A percentile compares a stretch with the other conserved stretches of the same genome.
Conservation (phyloP, 169 alveolate species). For the Blepharisma undulans region DNA sequence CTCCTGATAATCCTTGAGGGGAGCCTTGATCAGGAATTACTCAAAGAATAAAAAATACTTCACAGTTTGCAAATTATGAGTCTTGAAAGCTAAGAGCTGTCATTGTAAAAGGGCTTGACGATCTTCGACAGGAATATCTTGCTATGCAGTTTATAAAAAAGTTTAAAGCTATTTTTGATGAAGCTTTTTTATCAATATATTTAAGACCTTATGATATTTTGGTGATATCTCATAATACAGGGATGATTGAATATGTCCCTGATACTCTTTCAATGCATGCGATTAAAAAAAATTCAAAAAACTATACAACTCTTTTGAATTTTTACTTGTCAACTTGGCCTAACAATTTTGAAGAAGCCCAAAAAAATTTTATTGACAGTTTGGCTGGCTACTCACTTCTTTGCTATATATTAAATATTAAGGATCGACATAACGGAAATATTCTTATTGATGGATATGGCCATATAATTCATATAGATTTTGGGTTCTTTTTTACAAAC, state of each 20-base stretch:
- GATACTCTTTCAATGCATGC: conserved; percentile 86
- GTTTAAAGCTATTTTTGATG: conserved; percentile 67
- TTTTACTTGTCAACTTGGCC: background rate
- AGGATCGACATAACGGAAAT: conserved; percentile 96
- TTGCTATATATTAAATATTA: conserved; percentile 89
- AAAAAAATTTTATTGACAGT: conserved; percentile 91
- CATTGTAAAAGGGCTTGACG: conserved; percentile 85
- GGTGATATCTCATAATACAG: conserved; percentile 84
- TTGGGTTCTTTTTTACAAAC: conserved; percentile 95
- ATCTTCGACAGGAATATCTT: conserved; percentile 84
- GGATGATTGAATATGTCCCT: conserved; percentile 91
- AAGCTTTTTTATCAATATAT: conserved; percentile 1
- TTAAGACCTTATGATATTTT: conserved; percentile 57
- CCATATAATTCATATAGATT: conserved; percentile 96
- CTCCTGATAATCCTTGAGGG: conserved; percentile 10
- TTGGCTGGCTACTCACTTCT: conserved; percentile 95
- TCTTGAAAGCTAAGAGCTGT: conserved; percentile 36
- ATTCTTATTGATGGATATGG: conserved; percentile 92
- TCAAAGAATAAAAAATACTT: background rate
- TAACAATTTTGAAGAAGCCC: conserved; percentile 77
- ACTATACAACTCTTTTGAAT: conserved; percentile 15
- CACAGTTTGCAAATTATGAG: background rate
- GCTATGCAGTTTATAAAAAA: conserved; percentile 85
- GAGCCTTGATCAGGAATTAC: background rate
- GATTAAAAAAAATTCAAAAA: conserved; percentile 66